Evolutionary conservation across 2,329 filamentous ascomycete genomes (phyloP).

Genomic region (Fusarium sp.): DNA sequence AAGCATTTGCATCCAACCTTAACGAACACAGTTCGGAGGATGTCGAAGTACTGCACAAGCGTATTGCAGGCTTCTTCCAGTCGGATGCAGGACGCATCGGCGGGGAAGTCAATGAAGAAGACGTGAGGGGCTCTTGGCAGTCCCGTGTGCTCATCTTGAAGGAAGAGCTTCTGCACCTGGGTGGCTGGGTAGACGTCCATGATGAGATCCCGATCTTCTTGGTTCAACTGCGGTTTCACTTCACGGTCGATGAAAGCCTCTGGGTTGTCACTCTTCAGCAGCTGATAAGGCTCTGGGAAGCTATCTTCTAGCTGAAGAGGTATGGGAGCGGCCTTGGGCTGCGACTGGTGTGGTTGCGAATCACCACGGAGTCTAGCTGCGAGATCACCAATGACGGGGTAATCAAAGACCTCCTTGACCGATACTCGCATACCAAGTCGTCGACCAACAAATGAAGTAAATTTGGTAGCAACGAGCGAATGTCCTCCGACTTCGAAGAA

Average conservation of each 20-base stretch:
- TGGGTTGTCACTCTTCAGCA: background rate
- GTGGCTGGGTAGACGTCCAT: slow-evolving; percentile 8
- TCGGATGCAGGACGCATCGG: no score
- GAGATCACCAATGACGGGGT: slow-evolving; percentile 1
- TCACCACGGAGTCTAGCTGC: background rate
- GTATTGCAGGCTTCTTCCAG: no score
- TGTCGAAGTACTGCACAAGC: no score
- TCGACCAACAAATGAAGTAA: slow-evolving; percentile 9
- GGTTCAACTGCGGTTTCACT: background rate
- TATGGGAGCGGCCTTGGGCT: background rate
- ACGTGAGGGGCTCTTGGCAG: no score
- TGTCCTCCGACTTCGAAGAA: slow-evolving; percentile 23
- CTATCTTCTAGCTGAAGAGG: background rate
- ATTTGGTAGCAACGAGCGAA: slow-evolving; percentile 19
- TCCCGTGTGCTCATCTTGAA: background rate
- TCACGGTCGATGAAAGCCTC: background rate
- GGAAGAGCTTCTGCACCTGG: slow-evolving; percentile 11
- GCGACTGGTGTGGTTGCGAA: background rate
- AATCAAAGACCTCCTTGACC: slow-evolving; percentile 21
- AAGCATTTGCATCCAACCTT: no score
- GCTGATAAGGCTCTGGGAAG: no score
- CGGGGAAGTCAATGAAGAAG: no score
- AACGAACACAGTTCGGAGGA: no score
- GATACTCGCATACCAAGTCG: background rate
- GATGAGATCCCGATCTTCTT: background rate